Percentiles rank a stretch among this genome's conserved stretches.
These are phyloP conservation scores for Xylariales sp. DNA, from an alignment of 2,329 filamentous ascomycete genomes.

Conservation along the genomic window DNA sequence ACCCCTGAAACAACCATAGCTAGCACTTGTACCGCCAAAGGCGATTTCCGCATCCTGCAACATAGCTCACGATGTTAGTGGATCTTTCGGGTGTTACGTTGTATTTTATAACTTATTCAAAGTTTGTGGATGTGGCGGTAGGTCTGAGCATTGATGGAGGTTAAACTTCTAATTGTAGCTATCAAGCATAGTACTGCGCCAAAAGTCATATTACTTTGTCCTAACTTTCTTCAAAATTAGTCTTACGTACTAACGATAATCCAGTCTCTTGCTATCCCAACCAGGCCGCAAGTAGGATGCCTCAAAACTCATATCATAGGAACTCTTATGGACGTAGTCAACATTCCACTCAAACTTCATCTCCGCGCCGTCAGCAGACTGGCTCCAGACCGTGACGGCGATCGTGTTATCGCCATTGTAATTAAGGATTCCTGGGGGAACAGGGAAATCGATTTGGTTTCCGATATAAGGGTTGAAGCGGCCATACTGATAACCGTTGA, in stretches of 20 bases:
- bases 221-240: no score
- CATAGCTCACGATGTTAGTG: no score
- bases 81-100: no score
- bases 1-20: no score
- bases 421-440: conserved; percentile 68
- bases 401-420: conserved; percentile 69
- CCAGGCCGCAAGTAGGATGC: conserved; percentile 60
- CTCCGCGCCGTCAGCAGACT: conserved; percentile 62
- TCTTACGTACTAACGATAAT: conserved; percentile 49
- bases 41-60: no score
- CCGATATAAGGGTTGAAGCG: conserved; percentile 70
- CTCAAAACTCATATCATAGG: conserved; percentile 63
- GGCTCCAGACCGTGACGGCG: conserved; percentile 69
- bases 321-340: conserved; percentile 65
- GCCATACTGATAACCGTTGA: conserved; percentile 75
- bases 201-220: no score
- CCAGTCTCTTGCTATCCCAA: conserved; percentile 57
- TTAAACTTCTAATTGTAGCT: no score
- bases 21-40: no score
- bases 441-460: conserved; percentile 69
- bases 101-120: no score
- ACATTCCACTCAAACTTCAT: conserved; percentile 62
- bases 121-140: no score
- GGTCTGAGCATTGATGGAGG: no score
- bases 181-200: no score